Conservation (phyloP, 768 basidiomycete species). For the Serpula lacrymans region DNA sequence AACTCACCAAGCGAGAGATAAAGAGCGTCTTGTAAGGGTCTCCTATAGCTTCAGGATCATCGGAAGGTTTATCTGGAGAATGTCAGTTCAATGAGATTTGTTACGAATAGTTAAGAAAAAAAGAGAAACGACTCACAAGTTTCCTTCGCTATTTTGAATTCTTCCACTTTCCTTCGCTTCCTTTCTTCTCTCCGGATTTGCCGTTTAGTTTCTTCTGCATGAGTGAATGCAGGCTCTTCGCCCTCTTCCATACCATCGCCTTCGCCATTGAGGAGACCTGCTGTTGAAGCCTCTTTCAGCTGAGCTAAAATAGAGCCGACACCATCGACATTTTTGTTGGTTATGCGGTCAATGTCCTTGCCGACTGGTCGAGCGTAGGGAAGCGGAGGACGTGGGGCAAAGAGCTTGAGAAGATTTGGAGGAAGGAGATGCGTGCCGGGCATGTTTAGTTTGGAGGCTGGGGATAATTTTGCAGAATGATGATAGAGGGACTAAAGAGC, state of each 20-base stretch:
- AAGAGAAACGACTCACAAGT: conserved; percentile 60
- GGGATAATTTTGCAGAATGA: background rate
- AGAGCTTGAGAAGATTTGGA: conserved; percentile 94
- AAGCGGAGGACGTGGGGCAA: conserved; percentile 88
- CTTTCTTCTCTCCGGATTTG: conserved; percentile 75
- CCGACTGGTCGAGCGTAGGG: conserved; percentile 85
- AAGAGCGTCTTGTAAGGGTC: conserved; percentile 99
- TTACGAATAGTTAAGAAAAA: background rate
- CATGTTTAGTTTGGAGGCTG: conserved; percentile 24
- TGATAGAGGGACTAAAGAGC: background rate
- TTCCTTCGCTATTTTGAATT: conserved; percentile 79
- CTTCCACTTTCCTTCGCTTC: conserved; percentile 71
- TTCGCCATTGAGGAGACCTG: conserved; percentile 55
- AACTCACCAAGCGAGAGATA: conserved; percentile 81
- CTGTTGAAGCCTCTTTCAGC: conserved; percentile 76
- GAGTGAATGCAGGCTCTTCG: conserved; percentile 76
- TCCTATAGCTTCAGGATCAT: conserved; percentile 86
- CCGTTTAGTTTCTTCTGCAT: conserved; percentile 79
- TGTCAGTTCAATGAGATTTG: conserved; percentile 9
- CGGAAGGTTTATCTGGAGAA: conserved; percentile 83
- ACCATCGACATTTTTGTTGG: conserved; percentile 65
- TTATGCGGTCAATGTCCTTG: conserved; percentile 74
- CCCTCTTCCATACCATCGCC: conserved; percentile 78
- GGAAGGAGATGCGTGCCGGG: conserved; percentile 86
- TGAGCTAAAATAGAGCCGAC: conserved; percentile 72